Evolutionary conservation across 2,329 filamentous ascomycete genomes (phyloP).

Genomic region (Eutypa lata): DNA sequence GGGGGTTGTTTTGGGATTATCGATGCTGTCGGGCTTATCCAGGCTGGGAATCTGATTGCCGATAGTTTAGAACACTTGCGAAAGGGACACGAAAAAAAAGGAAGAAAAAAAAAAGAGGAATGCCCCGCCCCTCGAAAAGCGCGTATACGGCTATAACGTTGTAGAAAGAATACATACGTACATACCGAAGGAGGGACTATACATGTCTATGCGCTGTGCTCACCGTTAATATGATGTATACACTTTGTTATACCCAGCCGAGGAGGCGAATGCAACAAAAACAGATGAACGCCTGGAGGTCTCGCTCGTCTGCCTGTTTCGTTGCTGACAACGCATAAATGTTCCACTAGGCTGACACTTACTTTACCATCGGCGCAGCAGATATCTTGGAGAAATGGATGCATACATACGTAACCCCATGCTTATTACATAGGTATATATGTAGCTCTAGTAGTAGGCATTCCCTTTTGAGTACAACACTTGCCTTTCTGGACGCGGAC

Average conservation of each 20-base stretch:
- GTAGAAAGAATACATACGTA: not conserved
- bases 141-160: not conserved
- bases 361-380: not conserved
- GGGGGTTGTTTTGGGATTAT: not conserved
- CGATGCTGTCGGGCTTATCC: not conserved
- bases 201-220: conserved; percentile 1
- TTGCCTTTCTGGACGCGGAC: not conserved
- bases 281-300: not conserved
- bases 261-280: not conserved
- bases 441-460: not conserved
- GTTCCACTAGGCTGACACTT: not conserved
- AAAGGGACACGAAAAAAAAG: not conserved
- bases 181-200: not conserved
- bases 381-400: not conserved
- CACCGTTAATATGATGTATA: conserved; percentile 20
- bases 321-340: conserved; percentile 1
- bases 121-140: conserved; percentile 6
- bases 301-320: not conserved
- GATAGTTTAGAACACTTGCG: conserved; percentile 8
- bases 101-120: not conserved
- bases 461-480: not conserved
- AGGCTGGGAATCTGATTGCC: not conserved
- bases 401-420: not conserved
- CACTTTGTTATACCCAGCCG: not conserved
- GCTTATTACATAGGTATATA: not conserved